phyloP scores from a whole-genome alignment of 2,329 filamentous ascomycete genomes.

The Trichoderma sp. region DNA sequence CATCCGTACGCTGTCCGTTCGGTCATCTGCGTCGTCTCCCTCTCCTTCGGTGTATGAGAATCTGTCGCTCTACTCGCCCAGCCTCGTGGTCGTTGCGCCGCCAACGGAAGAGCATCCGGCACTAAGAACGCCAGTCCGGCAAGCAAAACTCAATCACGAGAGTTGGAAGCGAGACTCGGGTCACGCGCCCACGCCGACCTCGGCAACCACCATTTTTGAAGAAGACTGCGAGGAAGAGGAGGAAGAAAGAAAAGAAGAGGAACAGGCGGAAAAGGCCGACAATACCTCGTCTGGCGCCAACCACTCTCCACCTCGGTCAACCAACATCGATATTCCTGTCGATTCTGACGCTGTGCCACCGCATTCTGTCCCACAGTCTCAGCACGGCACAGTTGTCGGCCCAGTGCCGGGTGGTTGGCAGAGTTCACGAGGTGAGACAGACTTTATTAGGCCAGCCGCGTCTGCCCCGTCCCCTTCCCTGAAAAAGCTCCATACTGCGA shows the following conservation, averaged over 20 bases:
- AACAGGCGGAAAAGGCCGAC: background rate
- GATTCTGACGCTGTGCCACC: conserved; percentile 11
- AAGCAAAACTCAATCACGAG: conserved; percentile 39
- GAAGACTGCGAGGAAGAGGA: conserved; percentile 47
- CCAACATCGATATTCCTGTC: conserved; percentile 1
- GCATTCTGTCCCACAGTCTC: conserved; percentile 25
- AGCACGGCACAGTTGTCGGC: conserved; percentile 26
- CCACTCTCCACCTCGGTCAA: background rate
- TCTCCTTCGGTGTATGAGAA: conserved; percentile 29
- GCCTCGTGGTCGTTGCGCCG: conserved; percentile 40
- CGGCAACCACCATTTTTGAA: conserved; percentile 44
- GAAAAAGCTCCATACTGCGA: background rate
- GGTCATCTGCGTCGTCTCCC: conserved; percentile 31
- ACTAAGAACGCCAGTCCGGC: conserved; percentile 43
- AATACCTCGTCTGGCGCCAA: background rate
- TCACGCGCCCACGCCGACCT: conserved; percentile 49
- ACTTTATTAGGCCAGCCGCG: conserved; percentile 28
- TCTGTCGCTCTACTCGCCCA: conserved; percentile 31
- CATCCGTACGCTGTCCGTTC: conserved; percentile 31
- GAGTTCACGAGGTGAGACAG: conserved; percentile 31
- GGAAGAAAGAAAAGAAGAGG: conserved; percentile 27
- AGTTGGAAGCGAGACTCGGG: conserved; percentile 61
- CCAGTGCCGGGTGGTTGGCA: conserved; percentile 28
- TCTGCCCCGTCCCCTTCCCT: conserved; percentile 26
- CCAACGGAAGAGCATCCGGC: conserved; percentile 59